phyloP scores from a whole-genome alignment of 306 rosid genomes.

The Carpinus viminea region DNA sequence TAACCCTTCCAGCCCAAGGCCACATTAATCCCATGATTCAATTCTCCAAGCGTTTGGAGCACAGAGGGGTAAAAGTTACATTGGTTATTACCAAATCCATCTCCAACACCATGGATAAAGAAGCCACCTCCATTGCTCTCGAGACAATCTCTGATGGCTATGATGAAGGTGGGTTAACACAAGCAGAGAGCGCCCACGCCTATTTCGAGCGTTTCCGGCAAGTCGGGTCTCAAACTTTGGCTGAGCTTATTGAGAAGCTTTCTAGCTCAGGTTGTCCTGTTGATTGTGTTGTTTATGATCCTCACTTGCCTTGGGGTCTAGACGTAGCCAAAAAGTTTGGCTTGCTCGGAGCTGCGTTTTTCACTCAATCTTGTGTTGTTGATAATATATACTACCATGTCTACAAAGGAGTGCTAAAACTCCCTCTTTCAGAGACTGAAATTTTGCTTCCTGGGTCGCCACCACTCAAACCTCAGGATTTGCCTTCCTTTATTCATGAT shows the following conservation, averaged over 20 bases:
- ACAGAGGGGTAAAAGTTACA: conserved; percentile 41
- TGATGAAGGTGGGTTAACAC: conserved; percentile 53
- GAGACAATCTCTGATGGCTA: conserved; percentile 71
- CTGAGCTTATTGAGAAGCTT: conserved; percentile 41
- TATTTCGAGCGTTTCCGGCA: conserved; percentile 37
- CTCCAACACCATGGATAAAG: conserved; percentile 36
- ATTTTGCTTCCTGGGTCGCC: conserved; percentile 47
- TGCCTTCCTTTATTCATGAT: conserved; percentile 47
- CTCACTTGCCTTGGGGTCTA: conserved; percentile 46
- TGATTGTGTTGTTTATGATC: conserved; percentile 50
- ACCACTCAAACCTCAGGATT: conserved; percentile 37
- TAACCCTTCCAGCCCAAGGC: conserved; percentile 55
- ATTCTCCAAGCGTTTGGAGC: conserved; percentile 39
- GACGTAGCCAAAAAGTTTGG: conserved; percentile 58
- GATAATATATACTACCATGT: conserved; percentile 36
- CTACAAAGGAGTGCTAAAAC: conserved; percentile 37
- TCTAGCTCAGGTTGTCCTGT: conserved; percentile 30
- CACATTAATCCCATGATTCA: conserved; percentile 58
- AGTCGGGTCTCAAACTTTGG: conserved; percentile 41
- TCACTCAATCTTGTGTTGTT: conserved; percentile 56
- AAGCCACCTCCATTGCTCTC: conserved; percentile 29
- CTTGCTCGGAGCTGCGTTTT: conserved; percentile 41
- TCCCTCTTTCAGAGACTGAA: conserved; percentile 30
- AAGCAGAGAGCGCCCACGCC: conserved; percentile 27
- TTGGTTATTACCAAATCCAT: conserved; percentile 51